These are phyloP conservation scores for Glomus cerebriforme DNA, from an alignment of 192 early-diverging fungal genomes.

Conservation along the genomic window DNA sequence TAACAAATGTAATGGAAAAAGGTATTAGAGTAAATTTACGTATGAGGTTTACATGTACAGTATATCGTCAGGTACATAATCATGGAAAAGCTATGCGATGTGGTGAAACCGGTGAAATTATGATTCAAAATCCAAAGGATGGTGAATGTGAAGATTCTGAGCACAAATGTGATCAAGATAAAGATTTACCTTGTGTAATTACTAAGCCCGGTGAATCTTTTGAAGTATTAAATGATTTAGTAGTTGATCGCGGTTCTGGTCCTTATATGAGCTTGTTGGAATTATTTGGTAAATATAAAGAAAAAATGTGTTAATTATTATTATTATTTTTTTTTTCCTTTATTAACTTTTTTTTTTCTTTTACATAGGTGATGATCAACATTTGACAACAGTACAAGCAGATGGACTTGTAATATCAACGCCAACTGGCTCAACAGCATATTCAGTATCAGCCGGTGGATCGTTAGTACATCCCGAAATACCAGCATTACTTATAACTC, in stretches of 20 bases:
- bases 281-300: slow-evolving; percentile 62
- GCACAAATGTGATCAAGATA: slow-evolving; percentile 40
- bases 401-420: slow-evolving; percentile 95
- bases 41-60: slow-evolving; percentile 89
- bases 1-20: slow-evolving; percentile 63
- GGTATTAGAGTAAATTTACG: slow-evolving; percentile 85
- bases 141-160: slow-evolving; percentile 27
- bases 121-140: slow-evolving; percentile 11
- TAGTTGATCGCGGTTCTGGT: slow-evolving; percentile 92
- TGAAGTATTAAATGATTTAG: slow-evolving; percentile 93
- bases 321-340: background rate
- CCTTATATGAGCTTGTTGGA: slow-evolving; percentile 88
- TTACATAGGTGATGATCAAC: slow-evolving; percentile 62
- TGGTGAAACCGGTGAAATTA: slow-evolving; percentile 35
- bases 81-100: slow-evolving; percentile 46
- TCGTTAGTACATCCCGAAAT: slow-evolving; percentile 95
- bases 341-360: background rate
- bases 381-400: slow-evolving; percentile 94
- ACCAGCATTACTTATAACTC: slow-evolving; percentile 88
- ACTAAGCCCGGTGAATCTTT: slow-evolving; percentile 75
- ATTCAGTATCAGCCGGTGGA: slow-evolving; percentile 91
- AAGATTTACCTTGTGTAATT: slow-evolving; percentile 51
- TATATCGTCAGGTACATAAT: slow-evolving; percentile 63
- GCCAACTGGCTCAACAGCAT: slow-evolving; percentile 90
- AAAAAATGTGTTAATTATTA: background rate